Evolutionary conservation across 257 asterid genomes (phyloP).

Genomic region (Solanum microdontum): DNA sequence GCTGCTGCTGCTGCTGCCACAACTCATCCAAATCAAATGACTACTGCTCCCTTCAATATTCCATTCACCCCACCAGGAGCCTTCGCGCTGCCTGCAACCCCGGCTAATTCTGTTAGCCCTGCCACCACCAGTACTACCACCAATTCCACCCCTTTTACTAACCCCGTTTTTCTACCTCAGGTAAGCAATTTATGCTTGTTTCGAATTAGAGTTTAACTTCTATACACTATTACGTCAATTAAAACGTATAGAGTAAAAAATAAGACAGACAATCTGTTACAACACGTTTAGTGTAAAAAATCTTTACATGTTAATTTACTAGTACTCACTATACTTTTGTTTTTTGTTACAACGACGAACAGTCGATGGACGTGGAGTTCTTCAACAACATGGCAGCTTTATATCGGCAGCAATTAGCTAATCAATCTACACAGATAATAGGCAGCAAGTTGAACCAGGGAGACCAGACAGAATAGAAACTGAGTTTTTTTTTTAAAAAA

Average conservation of each 20-base stretch:
- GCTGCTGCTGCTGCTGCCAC: conserved; percentile 11
- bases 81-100: conserved; percentile 15
- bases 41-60: conserved; percentile 1
- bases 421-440: conserved; percentile 17
- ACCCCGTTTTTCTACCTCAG: conserved; percentile 46
- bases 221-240: background rate
- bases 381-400: conserved; percentile 55
- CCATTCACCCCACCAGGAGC: conserved; percentile 28
- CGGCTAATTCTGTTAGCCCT: background rate
- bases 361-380: conserved; percentile 57
- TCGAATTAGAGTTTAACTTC: background rate
- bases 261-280: background rate
- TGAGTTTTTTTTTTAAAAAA: background rate
- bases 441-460: conserved; percentile 9
- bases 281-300: background rate
- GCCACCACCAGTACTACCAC: background rate
- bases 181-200: conserved; percentile 15
- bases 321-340: background rate
- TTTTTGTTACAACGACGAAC: background rate
- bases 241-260: background rate
- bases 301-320: background rate
- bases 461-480: conserved; percentile 11
- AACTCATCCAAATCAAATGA: conserved; percentile 10
- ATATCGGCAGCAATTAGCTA: conserved; percentile 27
- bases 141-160: conserved; percentile 12